A percentile compares a stretch with the other conserved stretches of the same genome.
phyloP scores from a whole-genome alignment of 805 yeast genomes.

The Cyberlindnera petersonii region DNA sequence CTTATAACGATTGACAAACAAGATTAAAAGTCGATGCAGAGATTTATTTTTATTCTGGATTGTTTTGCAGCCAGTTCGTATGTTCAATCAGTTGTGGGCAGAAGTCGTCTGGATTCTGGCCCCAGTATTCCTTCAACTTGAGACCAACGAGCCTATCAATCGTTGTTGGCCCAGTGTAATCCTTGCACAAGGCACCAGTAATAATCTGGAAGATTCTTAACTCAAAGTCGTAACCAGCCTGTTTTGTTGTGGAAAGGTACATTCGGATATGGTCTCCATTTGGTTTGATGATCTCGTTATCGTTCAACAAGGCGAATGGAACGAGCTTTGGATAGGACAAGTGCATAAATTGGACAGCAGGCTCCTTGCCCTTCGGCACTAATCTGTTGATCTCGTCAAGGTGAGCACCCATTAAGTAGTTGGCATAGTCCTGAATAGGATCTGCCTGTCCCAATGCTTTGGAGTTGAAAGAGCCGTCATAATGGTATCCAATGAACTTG shows the following conservation, averaged over 20 bases:
- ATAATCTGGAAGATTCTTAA: conserved; percentile 37
- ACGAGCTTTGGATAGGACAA: conserved; percentile 53
- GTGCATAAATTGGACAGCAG: conserved; percentile 46
- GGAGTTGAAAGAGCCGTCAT: conserved; percentile 25
- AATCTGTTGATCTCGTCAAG: conserved; percentile 18
- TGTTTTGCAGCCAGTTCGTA: conserved; percentile 30
- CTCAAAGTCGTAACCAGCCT: conserved; percentile 37
- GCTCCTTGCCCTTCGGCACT: conserved; percentile 17
- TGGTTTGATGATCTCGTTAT: conserved; percentile 26
- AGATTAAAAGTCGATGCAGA: too few relatives aligned
- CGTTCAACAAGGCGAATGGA: conserved; percentile 29
- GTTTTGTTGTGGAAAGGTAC: conserved; percentile 27
- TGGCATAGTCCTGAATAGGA: conserved; percentile 28
- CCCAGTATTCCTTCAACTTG: conserved; percentile 28
- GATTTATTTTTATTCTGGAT: conserved; percentile 26
- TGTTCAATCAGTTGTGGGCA: conserved; percentile 35
- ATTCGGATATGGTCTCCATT: conserved; percentile 30
- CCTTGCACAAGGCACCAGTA: conserved; percentile 34
- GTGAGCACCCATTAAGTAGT: conserved; percentile 20
- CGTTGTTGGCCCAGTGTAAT: conserved; percentile 24
- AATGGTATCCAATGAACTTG: conserved; percentile 34
- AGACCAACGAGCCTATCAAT: conserved; percentile 26
- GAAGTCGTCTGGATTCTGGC: conserved; percentile 25
- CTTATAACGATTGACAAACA: too few relatives aligned
- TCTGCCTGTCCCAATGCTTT: conserved; percentile 45